Evolutionary conservation across 1,284 basidiomycete species (phyloP).

Genomic region (Heterobasidion occidentale): DNA sequence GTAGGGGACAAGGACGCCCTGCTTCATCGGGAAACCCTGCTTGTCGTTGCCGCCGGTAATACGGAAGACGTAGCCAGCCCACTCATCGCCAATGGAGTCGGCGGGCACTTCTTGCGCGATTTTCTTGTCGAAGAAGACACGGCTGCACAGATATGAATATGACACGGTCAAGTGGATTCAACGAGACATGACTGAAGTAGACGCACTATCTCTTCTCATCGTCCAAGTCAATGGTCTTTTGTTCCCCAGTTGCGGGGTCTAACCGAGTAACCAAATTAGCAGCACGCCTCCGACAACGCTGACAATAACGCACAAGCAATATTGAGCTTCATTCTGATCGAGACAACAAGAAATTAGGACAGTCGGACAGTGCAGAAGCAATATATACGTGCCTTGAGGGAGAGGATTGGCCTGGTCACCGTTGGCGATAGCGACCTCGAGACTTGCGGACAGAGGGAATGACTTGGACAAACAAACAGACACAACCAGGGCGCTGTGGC

Average conservation of each 20-base stretch:
- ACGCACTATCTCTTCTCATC: conserved; percentile 86
- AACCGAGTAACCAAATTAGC: conserved; percentile 11
- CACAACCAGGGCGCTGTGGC: conserved; percentile 4
- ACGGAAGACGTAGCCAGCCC: conserved; percentile 95
- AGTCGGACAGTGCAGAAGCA: not conserved
- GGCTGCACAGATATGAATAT: conserved; percentile 35
- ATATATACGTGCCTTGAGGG: conserved; percentile 17
- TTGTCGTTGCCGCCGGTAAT: conserved; percentile 97
- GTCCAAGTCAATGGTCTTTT: conserved; percentile 94
- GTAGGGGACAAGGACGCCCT: conserved; percentile 93
- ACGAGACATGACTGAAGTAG: not conserved
- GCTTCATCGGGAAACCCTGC: conserved; percentile 99
- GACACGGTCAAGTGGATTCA: not conserved
- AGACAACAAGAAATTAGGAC: conserved; percentile 8
- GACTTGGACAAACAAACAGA: not conserved
- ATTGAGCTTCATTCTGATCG: conserved; percentile 85
- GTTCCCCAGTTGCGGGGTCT: conserved; percentile 93
- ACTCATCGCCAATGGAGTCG: conserved; percentile 92
- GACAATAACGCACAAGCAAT: conserved; percentile 72
- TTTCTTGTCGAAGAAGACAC: conserved; percentile 95
- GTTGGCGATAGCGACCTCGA: conserved; percentile 27
- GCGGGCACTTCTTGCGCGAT: conserved; percentile 93
- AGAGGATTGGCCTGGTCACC: conserved; percentile 26
- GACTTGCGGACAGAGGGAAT: conserved; percentile 19
- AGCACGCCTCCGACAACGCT: not conserved